These are phyloP conservation scores for Lolium multiflorum DNA, from an alignment of 176 grass and related monocot species.

Conservation along the genomic window DNA sequence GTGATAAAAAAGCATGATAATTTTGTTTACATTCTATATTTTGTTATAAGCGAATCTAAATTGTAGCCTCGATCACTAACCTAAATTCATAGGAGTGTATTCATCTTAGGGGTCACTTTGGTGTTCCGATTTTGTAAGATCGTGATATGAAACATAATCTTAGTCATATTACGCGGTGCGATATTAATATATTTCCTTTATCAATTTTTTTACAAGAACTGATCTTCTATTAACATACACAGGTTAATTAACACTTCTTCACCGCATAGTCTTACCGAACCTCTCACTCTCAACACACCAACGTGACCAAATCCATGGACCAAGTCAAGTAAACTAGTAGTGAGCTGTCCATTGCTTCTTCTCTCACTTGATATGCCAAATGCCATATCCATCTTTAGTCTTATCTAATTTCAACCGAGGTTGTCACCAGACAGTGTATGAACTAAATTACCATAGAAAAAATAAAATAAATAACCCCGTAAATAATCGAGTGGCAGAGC, in stretches of 20 bases:
- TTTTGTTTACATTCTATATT: no score
- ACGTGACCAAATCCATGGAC: not conserved
- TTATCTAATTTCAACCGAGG: conserved; percentile 24
- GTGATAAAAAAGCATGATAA: no score
- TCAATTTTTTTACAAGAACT: not conserved
- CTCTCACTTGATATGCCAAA: not conserved
- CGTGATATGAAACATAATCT: not conserved
- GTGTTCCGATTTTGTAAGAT: not conserved
- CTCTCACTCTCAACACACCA: not conserved
- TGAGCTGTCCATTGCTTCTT: conserved; percentile 2
- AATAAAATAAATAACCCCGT: not conserved
- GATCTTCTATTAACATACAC: not conserved
- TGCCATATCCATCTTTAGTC: conserved; percentile 21
- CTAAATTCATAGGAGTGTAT: not conserved
- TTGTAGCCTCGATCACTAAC: no score
- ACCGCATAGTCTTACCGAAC: not conserved
- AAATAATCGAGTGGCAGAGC: conserved; percentile 16
- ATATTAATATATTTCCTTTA: no score
- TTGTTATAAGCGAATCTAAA: no score
- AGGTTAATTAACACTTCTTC: not conserved
- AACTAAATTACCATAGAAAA: not conserved
- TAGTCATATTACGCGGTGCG: not conserved
- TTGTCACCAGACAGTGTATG: conserved; percentile 24
- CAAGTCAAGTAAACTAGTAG: not conserved
- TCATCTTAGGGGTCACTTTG: not conserved